A percentile compares a stretch with the other conserved stretches of the same genome.
phyloP scores from a whole-genome alignment of 164 flowering plant genomes.

The Vitis vinifera region DNA sequence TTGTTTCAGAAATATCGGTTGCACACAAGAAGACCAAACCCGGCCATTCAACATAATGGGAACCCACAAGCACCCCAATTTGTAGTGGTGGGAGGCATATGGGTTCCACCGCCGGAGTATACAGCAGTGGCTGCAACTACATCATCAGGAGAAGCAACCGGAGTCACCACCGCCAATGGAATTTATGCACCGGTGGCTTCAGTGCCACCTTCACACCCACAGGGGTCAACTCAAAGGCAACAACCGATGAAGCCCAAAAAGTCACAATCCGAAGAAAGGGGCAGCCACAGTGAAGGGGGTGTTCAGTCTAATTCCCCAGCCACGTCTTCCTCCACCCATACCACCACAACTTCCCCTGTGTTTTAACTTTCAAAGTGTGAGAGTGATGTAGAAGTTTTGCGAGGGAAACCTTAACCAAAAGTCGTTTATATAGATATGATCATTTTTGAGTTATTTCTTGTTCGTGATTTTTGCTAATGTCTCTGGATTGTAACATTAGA shows the following conservation, averaged over 20 bases:
- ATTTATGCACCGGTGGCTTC: conserved; percentile 54
- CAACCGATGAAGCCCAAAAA: conserved; percentile 16
- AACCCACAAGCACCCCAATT: conserved; percentile 59
- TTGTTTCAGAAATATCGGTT: conserved; percentile 68
- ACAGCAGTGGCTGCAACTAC: conserved; percentile 29
- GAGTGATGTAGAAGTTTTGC: conserved; percentile 22
- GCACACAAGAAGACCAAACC: conserved; percentile 68
- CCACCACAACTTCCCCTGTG: conserved; percentile 41
- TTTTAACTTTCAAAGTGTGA: neutral
- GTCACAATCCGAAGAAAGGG: conserved; percentile 33
- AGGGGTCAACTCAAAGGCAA: conserved; percentile 9
- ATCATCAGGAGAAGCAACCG: conserved; percentile 26
- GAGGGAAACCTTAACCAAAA: neutral
- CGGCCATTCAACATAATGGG: conserved; percentile 32
- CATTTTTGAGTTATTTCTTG: neutral
- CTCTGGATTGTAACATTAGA: neutral
- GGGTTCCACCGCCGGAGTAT: conserved; percentile 67
- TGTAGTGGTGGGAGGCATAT: conserved; percentile 78
- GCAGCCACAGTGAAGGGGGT: conserved; percentile 28
- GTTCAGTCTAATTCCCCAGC: conserved; percentile 41
- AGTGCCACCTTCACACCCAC: conserved; percentile 19
- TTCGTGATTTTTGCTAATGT: neutral
- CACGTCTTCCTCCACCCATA: conserved; percentile 56
- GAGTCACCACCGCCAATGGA: conserved; percentile 20
- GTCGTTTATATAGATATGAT: neutral